These are phyloP conservation scores for Malus hybrid DNA, from an alignment of 331 rosid species.

Conservation along the genomic window DNA sequence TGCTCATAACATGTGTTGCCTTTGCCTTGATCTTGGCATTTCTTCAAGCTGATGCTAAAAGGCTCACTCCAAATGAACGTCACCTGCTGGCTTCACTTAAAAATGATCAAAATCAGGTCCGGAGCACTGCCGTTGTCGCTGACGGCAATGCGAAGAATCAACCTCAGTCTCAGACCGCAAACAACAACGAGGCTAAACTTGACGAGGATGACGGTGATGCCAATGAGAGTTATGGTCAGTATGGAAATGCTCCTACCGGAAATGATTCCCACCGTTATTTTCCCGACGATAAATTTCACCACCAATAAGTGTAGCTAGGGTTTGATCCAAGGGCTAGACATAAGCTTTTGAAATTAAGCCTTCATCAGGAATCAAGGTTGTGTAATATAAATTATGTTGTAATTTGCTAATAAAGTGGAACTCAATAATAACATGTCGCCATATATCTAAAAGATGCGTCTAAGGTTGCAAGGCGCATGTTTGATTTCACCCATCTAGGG, in stretches of 20 bases:
- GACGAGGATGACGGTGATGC: neutral
- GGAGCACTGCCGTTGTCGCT: neutral
- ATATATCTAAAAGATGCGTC: neutral
- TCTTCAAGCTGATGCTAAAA: neutral
- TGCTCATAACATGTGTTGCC: neutral
- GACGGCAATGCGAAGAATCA: neutral
- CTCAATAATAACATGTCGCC: neutral
- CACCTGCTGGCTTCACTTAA: neutral
- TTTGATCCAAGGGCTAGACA: neutral
- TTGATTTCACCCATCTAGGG: neutral
- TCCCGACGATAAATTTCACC: neutral
- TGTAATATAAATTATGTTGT: neutral
- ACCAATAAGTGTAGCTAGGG: neutral
- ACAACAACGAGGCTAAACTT: neutral
- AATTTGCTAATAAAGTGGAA: neutral
- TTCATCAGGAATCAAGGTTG: neutral
- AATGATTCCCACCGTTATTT: neutral
- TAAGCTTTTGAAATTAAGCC: neutral
- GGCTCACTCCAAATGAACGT: neutral
- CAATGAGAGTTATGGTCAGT: neutral
- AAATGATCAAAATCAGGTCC: neutral
- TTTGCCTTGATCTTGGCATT: neutral
- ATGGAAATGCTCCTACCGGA: neutral
- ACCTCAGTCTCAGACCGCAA: neutral
- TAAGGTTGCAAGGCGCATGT: neutral